These are phyloP conservation scores for Reutealis trisperma DNA, from an alignment of 345 rosid genomes.

Conservation along the genomic window DNA sequence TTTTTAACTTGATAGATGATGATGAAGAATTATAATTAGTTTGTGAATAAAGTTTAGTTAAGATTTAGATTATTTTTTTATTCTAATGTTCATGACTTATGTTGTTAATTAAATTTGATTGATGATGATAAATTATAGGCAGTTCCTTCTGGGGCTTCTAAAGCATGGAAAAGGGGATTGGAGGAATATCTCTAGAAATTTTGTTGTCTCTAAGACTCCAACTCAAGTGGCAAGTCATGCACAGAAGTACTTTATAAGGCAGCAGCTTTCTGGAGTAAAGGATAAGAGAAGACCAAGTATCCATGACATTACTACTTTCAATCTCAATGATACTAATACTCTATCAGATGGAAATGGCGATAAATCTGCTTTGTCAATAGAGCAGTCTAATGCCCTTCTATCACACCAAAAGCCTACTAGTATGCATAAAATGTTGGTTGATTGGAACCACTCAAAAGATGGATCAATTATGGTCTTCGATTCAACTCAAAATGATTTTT, in stretches of 20 bases:
- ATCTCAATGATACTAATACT: slow-evolving; percentile 37
- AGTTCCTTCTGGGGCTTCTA: slow-evolving; percentile 76
- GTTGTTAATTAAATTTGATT: neutral
- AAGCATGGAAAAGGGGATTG: slow-evolving; percentile 97
- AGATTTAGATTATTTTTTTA: too few species aligned
- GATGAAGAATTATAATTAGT: neutral
- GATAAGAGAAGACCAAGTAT: slow-evolving; percentile 94
- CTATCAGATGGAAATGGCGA: slow-evolving; percentile 22
- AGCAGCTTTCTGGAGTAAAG: slow-evolving; percentile 69
- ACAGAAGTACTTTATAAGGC: slow-evolving; percentile 92
- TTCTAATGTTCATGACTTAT: too few species aligned
- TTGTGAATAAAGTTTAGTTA: too few species aligned
- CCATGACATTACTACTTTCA: slow-evolving; percentile 80
- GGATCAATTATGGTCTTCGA: slow-evolving; percentile 29
- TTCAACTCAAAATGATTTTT: slow-evolving; percentile 35
- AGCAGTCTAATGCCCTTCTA: slow-evolving; percentile 19
- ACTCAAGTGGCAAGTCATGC: slow-evolving; percentile 99
- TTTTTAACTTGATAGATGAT: neutral
- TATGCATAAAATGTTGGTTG: slow-evolving; percentile 27
- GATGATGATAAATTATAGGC: slow-evolving; percentile 42
- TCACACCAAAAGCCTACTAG: slow-evolving; percentile 24
- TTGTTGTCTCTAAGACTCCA: slow-evolving; percentile 83
- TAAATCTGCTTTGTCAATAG: neutral
- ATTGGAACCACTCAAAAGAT: slow-evolving; percentile 29
- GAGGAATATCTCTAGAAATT: slow-evolving; percentile 91